These are phyloP conservation scores for Pythium pyrilobum DNA, from an alignment of 352 stramenopile genomes.

Conservation along the genomic window DNA sequence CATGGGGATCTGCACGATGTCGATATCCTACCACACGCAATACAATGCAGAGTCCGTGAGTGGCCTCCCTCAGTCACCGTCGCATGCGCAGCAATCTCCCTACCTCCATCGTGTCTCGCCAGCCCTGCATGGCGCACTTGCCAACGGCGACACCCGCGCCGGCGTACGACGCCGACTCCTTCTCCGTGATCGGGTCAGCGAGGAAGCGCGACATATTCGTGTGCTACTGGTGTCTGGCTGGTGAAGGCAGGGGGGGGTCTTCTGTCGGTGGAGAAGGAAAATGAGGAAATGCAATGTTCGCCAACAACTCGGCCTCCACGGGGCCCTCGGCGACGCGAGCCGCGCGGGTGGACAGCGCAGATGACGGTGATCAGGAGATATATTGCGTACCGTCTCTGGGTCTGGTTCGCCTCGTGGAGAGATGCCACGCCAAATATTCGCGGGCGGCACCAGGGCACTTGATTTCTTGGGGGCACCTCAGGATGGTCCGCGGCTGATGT, in stretches of 20 bases:
- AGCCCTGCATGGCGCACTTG: conserved; percentile 77
- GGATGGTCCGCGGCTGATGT: too few relatives aligned
- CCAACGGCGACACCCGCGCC: conserved; percentile 52
- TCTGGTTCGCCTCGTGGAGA: too few relatives aligned
- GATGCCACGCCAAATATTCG: too few relatives aligned
- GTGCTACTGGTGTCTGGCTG: not conserved
- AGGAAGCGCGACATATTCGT: conserved; percentile 83
- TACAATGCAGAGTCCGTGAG: not conserved
- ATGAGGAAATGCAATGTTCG: not conserved
- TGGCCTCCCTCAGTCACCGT: not conserved
- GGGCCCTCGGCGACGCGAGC: too few relatives aligned
- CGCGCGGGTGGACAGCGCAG: too few relatives aligned
- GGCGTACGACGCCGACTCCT: conserved; percentile 44
- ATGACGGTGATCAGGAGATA: too few relatives aligned
- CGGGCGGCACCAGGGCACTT: too few relatives aligned
- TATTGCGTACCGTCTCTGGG: too few relatives aligned
- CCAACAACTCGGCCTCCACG: too few relatives aligned
- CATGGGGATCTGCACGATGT: conserved; percentile 69
- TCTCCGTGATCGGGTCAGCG: conserved; percentile 71
- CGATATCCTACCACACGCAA: conserved; percentile 43
- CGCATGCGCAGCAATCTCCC: not conserved
- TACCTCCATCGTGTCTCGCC: conserved; percentile 84
- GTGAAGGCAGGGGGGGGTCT: not conserved
- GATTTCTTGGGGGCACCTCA: too few relatives aligned
- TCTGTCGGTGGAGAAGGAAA: not conserved